A percentile compares a stretch with the other conserved stretches of the same genome.
Conservation (phyloP, 306 rosid genomes). For the Ceratonia siliqua region DNA sequence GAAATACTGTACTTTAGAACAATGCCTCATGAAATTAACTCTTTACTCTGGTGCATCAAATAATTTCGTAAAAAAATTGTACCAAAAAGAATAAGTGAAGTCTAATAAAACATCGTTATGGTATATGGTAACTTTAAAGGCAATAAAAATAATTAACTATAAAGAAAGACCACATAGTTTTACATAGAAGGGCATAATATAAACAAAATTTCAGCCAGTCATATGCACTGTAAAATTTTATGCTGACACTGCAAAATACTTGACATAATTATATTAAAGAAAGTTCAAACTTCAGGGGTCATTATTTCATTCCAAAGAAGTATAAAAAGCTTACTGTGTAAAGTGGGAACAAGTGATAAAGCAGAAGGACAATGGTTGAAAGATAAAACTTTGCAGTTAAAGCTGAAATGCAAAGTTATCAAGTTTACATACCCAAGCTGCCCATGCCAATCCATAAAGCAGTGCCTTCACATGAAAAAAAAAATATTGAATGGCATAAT, state of each 20-base stretch:
- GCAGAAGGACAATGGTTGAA: neutral
- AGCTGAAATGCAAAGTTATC: neutral
- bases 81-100: no score
- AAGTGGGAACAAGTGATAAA: neutral
- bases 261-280: neutral
- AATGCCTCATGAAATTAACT: no score
- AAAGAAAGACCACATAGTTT: no score
- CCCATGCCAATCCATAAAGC: slow-evolving; percentile 90
- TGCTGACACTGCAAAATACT: neutral
- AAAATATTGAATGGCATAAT: neutral
- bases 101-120: no score
- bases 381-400: neutral
- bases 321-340: neutral
- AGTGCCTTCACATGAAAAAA: slow-evolving; percentile 53
- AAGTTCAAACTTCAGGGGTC: neutral
- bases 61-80: no score
- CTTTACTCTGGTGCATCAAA: no score
- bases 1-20: no score
- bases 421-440: slow-evolving; percentile 68
- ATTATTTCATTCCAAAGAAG: neutral
- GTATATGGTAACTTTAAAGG: no score
- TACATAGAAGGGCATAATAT: no score
- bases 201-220: slow-evolving; percentile 3
- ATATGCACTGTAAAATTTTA: neutral
- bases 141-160: no score